phyloP scores from a whole-genome alignment of 306 rosid genomes.

The Casuarina cunninghamiana region DNA sequence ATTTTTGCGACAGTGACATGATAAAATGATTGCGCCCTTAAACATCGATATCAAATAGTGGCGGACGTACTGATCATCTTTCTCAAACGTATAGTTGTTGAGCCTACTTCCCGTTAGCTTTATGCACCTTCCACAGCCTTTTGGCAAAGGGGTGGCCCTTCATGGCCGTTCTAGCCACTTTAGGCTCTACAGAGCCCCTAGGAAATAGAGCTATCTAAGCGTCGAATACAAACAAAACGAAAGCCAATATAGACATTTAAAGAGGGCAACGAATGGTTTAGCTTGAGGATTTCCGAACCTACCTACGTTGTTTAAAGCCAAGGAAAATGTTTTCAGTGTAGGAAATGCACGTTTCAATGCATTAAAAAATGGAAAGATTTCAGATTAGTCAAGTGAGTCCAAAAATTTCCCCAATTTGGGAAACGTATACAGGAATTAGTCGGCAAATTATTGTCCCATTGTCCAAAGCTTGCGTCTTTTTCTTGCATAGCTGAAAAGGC shows the following conservation, averaged over 20 bases:
- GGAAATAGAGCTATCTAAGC: background rate
- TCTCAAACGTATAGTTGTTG: background rate
- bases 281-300: background rate
- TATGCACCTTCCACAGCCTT: background rate
- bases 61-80: background rate
- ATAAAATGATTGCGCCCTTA: constrained; percentile 25
- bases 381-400: background rate
- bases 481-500: constrained; percentile 22
- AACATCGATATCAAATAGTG: constrained; percentile 2
- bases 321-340: background rate
- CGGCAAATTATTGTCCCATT: constrained; percentile 1
- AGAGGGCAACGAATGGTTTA: background rate
- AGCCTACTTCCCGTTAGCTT: constrained; percentile 6
- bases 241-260: background rate
- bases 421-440: background rate
- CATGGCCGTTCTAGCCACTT: background rate
- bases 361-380: background rate
- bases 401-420: constrained; percentile 14
- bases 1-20: constrained; percentile 5
- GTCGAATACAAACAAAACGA: background rate
- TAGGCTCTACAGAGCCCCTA: background rate
- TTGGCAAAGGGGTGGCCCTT: background rate
- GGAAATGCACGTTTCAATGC: background rate
- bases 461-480: background rate
- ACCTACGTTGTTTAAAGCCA: background rate